Base-by-base conservation (phyloP, 441 rosid genomes). In the Isatis lusitanica region DNA sequence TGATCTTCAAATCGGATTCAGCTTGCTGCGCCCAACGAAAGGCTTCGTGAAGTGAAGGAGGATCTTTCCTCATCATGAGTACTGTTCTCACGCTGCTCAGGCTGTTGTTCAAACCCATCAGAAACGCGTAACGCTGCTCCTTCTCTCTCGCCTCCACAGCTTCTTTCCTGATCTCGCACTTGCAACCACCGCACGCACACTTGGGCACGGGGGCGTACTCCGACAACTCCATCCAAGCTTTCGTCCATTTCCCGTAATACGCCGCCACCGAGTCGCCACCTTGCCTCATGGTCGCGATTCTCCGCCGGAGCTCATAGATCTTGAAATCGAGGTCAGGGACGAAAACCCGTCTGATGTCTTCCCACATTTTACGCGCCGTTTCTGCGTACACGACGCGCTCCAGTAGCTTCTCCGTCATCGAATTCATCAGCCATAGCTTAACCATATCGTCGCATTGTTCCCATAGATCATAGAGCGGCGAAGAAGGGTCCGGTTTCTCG, bases 101-200 rank as follows among this genome's bases (percentile, higher is more conserved):
- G 1, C 13, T 1, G 0, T 51, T 13, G 75, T 61, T 62, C 42
- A 50, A 71, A 51, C 68, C 68, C 62, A 71, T 51, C 24, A 62
- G 21, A 40, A 71, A 71, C 7, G 75, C 68, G 50, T 15, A 63
- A 52, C 31, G 56, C 55, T 52, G 4, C 63, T 63, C 63, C 3
- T 63, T 72, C 53, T 71, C 63, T 62, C 75, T 71, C 53, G 68
- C 53, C 43, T 71, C 75, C 0, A 12, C 3, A 6, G 26, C 68
- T 18, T 10, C 43, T 61, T 50, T 50, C 5, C 1, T 2, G 8
- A 0, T 7, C 55, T 62, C 16, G 16, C 66, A 71, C 16, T 17
- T 38, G 28, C 68, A 71, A 38, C 75, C 68, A 1, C 75, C 68
- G 21, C 75, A 71, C 1, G 35, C 4, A 61, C 75, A 60, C 68